Base-by-base conservation (phyloP, 257 asterid genomes). In the Lycium barbarum region DNA sequence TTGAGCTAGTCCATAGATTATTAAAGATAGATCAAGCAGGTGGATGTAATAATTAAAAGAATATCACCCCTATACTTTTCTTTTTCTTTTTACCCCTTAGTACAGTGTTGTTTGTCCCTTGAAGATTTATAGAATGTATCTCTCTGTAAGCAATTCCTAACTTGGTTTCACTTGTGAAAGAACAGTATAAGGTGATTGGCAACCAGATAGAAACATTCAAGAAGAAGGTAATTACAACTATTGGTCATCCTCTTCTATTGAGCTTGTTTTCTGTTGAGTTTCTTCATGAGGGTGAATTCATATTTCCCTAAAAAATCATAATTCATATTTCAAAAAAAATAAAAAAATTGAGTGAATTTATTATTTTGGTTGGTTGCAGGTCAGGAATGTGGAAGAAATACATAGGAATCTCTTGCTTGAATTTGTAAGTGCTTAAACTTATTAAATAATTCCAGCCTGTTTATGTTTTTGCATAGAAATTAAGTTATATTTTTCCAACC, bases 351-450 rank as follows among this genome's bases (percentile, higher is more conserved):
- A 11, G 18, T 3, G 22, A 67, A 67, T 14, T 35, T 22, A 36
- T 74, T 59, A 22, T 74, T 45, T 74, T 74, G 2, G 81, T 74
- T 49, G 62, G 49, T 74, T 90, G 84, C 92, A 97, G 99, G 2
- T 89, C 7, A 91, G 94, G 87, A 95, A 94, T 84, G 98, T 90
- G 58, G 95, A 97, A 84, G 98, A 94, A 70, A 93, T 97, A 63
- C 94, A 95, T 88, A 91, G 90, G 74, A 90, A 89, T 70, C 95
- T 93, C 71, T 83, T 91, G 22, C 95, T 92, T 36, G 95, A 92
- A 84, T 88, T 90, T 84, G 99, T 95, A 89, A 92, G 97, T 49
- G 9, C 26, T 57, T 70, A 6, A 12, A 80, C 12, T 43, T 14
- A 33, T 49, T 67, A 35, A 65, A 26, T 43, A 43, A 43, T 43